Base-by-base conservation (phyloP, 371 early-diverging fungal genomes). In the Syncephalastrum sp. region DNA sequence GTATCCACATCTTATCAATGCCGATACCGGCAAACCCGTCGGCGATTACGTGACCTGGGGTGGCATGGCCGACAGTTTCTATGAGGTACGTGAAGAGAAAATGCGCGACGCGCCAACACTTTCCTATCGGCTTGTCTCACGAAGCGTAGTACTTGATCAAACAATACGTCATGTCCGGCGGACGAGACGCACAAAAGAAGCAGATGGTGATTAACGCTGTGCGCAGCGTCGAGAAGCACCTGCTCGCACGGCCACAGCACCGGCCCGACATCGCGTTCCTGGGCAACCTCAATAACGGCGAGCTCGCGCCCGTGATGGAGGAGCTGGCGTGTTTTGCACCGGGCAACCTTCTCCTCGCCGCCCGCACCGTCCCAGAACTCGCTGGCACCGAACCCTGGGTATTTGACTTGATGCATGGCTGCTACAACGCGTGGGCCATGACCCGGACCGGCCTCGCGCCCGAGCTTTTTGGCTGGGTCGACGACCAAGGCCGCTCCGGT, bases 111-210 rank as follows among this genome's bases (percentile, higher is more conserved):
- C 47, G 16, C 6, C 5, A n/a, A n/a, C n/a, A n/a, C 8, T 15
- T 50, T 43, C 38, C 46, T 42, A 10, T 33, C 38, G 5, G 1
- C 8, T 10, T 33, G 38, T 33, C 38, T 33, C 38, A 33, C 38
- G 2, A 5, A 12, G 38, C 2, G 50, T 19, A 89, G 76, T 90
- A 88, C 60, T 54, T 89, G 52, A 76, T 89, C 19, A 90, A 92
- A 58, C 77, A 86, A 63, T 82, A 83, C 72, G 69, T 91, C 0
- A 56, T 75, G 19, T 63, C 77, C n/a, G 72, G 63, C 57, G 81
- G 71, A 59, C 76, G 62, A 65, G 80, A 64, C 59, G 60, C 60
- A 12, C 50, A 55, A 41, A 79, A 71, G 69, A 74, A 50, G 42
- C 65, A 72, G 53, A 81, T 70, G 73, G 72, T 75, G 64, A 74